A percentile compares a stretch with the other conserved stretches of the same genome.
Conservation (phyloP, 257 asterid species). For the Handroanthus guayacan region DNA sequence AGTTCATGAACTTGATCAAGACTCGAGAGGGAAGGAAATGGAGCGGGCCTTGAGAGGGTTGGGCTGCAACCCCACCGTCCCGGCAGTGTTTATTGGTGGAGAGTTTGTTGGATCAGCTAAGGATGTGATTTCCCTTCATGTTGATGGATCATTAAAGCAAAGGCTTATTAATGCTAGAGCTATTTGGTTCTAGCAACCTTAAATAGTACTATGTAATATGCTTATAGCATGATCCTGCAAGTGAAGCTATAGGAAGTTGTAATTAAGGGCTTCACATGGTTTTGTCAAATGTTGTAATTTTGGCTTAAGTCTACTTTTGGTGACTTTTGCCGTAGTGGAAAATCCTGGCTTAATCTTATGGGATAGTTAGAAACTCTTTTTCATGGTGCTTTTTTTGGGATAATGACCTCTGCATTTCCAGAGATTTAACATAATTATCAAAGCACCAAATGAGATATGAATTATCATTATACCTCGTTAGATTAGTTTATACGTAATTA, state of each 20-base stretch:
- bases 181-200: constrained; percentile 64
- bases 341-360: constrained; percentile 13
- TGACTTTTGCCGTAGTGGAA: constrained; percentile 37
- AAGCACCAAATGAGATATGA: too few relatives aligned
- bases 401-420: not conserved
- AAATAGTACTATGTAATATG: not conserved
- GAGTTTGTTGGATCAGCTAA: constrained; percentile 68
- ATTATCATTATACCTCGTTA: too few relatives aligned
- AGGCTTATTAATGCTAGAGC: constrained; percentile 73
- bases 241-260: constrained; percentile 41
- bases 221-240: not conserved
- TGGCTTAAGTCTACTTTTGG: constrained; percentile 41
- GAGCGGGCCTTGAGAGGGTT: constrained; percentile 62
- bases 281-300: constrained; percentile 16
- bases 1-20: constrained; percentile 73
- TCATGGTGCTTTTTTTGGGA: not conserved
- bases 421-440: too few relatives aligned
- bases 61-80: constrained; percentile 79
- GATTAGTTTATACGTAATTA: too few relatives aligned
- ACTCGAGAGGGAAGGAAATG: constrained; percentile 63
- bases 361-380: not conserved
- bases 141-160: constrained; percentile 74
- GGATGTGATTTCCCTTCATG: constrained; percentile 72
- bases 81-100: constrained; percentile 82
- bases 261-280: constrained; percentile 27